These are phyloP conservation scores for Lindgomyces ingoldianus DNA, from an alignment of 495 filamentous ascomycete genomes.

Conservation along the genomic window DNA sequence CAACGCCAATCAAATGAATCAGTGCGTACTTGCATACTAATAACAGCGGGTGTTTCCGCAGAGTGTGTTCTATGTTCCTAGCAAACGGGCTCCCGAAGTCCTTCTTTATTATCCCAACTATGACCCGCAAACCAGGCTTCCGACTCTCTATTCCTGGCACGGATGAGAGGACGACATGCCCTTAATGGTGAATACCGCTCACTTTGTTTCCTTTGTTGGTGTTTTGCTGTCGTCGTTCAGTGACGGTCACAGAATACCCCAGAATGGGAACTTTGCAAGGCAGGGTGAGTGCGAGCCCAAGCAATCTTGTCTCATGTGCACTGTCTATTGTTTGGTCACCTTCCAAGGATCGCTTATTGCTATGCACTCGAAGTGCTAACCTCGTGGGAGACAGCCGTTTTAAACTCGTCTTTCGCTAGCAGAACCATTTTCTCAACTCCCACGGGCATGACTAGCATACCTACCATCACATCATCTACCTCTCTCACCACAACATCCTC, in stretches of 20 bases:
- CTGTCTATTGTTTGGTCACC: no score
- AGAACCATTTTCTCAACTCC: not conserved
- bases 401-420: not conserved
- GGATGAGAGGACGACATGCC: not conserved
- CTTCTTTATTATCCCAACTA: not conserved
- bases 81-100: not conserved
- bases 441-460: not conserved
- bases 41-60: no score
- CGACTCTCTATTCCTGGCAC: not conserved
- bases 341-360: no score
- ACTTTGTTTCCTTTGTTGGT: not conserved
- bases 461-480: not conserved
- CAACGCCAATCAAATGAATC: not conserved
- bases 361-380: no score
- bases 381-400: not conserved
- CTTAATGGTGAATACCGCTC: not conserved
- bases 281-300: not conserved
- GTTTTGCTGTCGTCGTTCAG: not conserved
- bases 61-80: not conserved
- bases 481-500: not conserved
- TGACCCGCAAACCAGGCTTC: not conserved
- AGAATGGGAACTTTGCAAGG: not conserved
- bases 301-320: no score
- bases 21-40: not conserved
- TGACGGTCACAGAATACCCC: not conserved